Evolutionary conservation across 2,329 filamentous ascomycete species (phyloP), one percentile per base, ranked within the genome.

Genomic region (Chaetomium globosum): DNA sequence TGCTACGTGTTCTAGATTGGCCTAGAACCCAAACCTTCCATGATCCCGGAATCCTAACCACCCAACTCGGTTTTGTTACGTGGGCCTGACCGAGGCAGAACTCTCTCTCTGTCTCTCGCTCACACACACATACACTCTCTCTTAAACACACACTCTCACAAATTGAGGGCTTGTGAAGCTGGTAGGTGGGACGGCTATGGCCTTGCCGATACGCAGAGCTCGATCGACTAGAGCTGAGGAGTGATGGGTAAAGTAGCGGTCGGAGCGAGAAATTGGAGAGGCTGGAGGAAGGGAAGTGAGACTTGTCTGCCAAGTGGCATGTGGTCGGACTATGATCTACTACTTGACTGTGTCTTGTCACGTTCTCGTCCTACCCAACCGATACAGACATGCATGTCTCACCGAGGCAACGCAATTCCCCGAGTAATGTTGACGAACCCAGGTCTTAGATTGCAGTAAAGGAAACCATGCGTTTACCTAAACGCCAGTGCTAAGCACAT

Each of bases 381-480:
- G 36, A 58, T 26, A 30, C 36, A 9, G 1, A n/a, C 5, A 52
- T 21, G 31, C 48, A 60, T 60, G 58, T 60, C 31, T 51, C 30
- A 16, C 30, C 12, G 23, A 2, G 23, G 19, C 13, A 55, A 8
- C 9, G 8, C 23, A 53, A 26, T 48, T 46, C 33, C 23, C 51
- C 28, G 12, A 55, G 33, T 1, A 7, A 21, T 28, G 30, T 21
- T 26, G 7, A 21, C 4, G 21, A 62, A 49, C 8, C 12, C n/a
- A 49, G 53, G 55, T 33, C 60, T 51, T 51, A 19, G 39, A 56
- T 56, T 51, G 23, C 9, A 36, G 8, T 10, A 16, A 59, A 60
- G 13, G 13, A 6, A n/a, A 60, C 31, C 48, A 5, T 28, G 21
- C 21, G 4, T 13, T 2, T 12, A 10, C 13, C 30, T 21, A 4